These are phyloP conservation scores for Penicillium brevicompactum DNA, from an alignment of 2,329 filamentous ascomycete species.

Conservation along the genomic window DNA sequence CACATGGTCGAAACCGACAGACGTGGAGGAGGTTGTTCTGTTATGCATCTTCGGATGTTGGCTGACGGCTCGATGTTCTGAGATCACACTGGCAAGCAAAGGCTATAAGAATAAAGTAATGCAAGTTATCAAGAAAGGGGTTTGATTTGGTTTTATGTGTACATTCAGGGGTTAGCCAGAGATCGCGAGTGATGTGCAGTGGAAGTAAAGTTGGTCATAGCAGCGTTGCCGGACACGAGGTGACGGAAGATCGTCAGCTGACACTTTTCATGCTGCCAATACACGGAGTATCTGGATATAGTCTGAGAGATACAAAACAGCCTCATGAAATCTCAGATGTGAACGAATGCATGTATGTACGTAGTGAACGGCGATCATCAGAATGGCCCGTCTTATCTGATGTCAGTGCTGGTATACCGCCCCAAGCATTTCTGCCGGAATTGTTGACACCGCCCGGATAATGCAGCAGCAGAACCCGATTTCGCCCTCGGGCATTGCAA, in stretches of 20 bases:
- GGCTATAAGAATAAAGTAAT: background rate
- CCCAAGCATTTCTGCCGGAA: background rate
- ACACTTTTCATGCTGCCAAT: background rate
- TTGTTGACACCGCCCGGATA: conserved; percentile 16
- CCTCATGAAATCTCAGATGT: background rate
- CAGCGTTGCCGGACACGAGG: conserved; percentile 5
- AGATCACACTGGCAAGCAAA: background rate
- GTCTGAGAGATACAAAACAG: background rate
- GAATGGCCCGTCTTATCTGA: no score
- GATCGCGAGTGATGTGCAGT: background rate
- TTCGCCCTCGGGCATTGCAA: conserved; percentile 22
- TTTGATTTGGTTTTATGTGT: background rate
- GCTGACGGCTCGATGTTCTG: background rate
- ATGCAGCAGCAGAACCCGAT: conserved; percentile 17
- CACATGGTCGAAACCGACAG: background rate
- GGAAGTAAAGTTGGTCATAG: background rate
- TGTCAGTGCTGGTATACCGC: background rate
- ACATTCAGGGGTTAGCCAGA: background rate
- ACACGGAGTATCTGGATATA: background rate
- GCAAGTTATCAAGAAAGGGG: background rate
- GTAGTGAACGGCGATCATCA: no score
- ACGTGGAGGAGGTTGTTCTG: background rate
- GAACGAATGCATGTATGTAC: background rate
- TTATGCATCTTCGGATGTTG: background rate
- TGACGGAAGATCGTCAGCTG: background rate